phyloP scores from a whole-genome alignment of 306 rosid species.

The Gastrolobium bilobum region DNA sequence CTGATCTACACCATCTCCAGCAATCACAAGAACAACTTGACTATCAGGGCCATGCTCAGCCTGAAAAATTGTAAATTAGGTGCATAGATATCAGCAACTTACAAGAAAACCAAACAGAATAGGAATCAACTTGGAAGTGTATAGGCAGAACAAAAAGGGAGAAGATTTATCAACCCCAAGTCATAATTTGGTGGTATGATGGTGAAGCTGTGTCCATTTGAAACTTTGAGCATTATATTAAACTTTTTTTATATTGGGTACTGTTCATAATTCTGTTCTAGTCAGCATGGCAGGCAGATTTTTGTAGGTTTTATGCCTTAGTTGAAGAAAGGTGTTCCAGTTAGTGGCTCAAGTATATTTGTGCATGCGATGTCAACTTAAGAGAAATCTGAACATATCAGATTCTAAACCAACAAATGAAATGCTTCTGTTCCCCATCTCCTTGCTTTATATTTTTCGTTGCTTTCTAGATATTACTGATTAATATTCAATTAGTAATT shows the following conservation, averaged over 20 bases:
- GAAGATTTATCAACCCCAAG: neutral
- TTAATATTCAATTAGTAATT: constrained; percentile 15
- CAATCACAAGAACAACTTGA: constrained; percentile 96
- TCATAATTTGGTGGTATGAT: constrained; percentile 8
- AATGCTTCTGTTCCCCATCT: constrained; percentile 22
- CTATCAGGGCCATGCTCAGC: constrained; percentile 99
- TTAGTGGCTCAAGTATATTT: neutral
- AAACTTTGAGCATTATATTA: constrained; percentile 6
- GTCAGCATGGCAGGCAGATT: neutral
- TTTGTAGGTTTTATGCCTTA: constrained; percentile 12
- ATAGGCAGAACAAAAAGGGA: neutral
- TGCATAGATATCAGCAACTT: constrained; percentile 33
- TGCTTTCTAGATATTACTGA: constrained; percentile 28
- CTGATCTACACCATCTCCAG: constrained; percentile 86
- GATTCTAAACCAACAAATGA: constrained; percentile 18
- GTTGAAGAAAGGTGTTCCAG: neutral
- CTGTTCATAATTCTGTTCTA: neutral
- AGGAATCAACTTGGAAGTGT: neutral
- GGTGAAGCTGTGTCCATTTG: neutral
- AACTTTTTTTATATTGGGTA: neutral
- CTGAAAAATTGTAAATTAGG: constrained; percentile 63
- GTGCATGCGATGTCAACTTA: neutral
- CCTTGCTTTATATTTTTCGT: constrained; percentile 9
- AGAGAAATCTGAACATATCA: constrained; percentile 20
- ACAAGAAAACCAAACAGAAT: constrained; percentile 20